Base-by-base conservation (phyloP, 2,329 filamentous ascomycete genomes). In the Fusarium abutilonis region DNA sequence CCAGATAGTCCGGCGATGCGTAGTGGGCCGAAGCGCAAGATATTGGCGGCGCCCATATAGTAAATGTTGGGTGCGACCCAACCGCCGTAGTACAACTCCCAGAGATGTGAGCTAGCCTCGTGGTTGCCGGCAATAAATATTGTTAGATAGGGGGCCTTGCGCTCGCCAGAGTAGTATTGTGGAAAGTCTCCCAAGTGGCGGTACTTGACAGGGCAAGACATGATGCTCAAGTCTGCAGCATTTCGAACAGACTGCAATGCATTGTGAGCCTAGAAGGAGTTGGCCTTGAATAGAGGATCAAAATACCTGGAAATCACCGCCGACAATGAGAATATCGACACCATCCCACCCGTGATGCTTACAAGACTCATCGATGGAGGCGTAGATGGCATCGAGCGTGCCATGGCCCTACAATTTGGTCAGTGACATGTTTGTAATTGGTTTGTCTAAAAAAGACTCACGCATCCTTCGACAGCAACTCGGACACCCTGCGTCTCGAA, bases 41-140 rank as follows among this genome's bases (percentile, higher is more conserved):
- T 89, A 72, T 96, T 97, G 57, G 95, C 92, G 31, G 93, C 92
- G 44, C 95, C 95, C 75, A 98, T 84, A 77, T 97, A 99, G 81
- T 97, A 99, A 63, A 99, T 98, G 67, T 95, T 96, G 9, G 92
- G 93, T 8, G 94, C 94, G 6, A 92, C 95, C 95, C 95, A 99
- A 46, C 95, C 95, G 47, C 95, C 95, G 73, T 98, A 96, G 79
- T 92, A 96, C 0, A 99, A 84, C 77, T 99, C 95, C 81, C 89
- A 95, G 6, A 97, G 80, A 76, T 98, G 88, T 46, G 91, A 93
- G 70, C 91, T 91, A 1, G 95, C 94, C 78, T 99, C 95, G 72
- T 99, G 95, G 73, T 99, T 99, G 3, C 95, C 95, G 39, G 89
- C 93, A 46, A 97, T 88, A 77, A 98, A 98, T 40, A 98, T 80